These are phyloP conservation scores for Yamadazyma dendronema DNA, from an alignment of 1,139 yeast genomes.

Conservation along the genomic window DNA sequence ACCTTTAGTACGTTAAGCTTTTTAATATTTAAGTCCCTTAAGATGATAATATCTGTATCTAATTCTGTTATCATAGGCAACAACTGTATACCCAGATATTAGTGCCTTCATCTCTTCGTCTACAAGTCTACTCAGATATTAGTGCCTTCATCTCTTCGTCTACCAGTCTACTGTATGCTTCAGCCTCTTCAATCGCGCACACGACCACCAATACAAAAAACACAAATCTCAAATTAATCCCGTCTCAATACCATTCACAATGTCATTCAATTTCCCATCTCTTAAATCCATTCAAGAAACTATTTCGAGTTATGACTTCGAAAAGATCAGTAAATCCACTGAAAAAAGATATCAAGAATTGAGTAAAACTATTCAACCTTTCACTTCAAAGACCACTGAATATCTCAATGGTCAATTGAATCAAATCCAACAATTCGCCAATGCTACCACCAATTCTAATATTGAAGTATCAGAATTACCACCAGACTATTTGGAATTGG, in stretches of 20 bases:
- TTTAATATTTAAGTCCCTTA: no score
- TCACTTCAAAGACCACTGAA: slow-evolving; percentile 40
- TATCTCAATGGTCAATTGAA: slow-evolving; percentile 39
- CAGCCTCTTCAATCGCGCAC: no score
- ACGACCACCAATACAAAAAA: background rate
- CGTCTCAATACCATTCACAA: slow-evolving; percentile 11
- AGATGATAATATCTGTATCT: no score
- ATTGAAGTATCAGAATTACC: slow-evolving; percentile 64
- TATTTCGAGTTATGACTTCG: slow-evolving; percentile 39
- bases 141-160: no score
- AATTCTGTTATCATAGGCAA: no score
- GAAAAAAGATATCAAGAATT: slow-evolving; percentile 42
- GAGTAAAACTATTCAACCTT: slow-evolving; percentile 43
- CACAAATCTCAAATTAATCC: background rate
- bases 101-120: no score
- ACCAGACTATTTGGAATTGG: slow-evolving; percentile 65
- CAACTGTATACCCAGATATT: no score
- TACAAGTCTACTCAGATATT: no score
- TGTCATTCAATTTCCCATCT: slow-evolving; percentile 54
- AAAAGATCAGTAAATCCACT: slow-evolving; percentile 39
- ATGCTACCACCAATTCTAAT: slow-evolving; percentile 20
- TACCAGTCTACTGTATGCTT: no score
- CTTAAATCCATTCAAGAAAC: slow-evolving; percentile 49
- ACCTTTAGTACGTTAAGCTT: no score
- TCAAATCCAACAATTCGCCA: slow-evolving; percentile 46